Base-by-base conservation (phyloP, 2,329 filamentous ascomycete genomes). In the Thyridium curvatum region DNA sequence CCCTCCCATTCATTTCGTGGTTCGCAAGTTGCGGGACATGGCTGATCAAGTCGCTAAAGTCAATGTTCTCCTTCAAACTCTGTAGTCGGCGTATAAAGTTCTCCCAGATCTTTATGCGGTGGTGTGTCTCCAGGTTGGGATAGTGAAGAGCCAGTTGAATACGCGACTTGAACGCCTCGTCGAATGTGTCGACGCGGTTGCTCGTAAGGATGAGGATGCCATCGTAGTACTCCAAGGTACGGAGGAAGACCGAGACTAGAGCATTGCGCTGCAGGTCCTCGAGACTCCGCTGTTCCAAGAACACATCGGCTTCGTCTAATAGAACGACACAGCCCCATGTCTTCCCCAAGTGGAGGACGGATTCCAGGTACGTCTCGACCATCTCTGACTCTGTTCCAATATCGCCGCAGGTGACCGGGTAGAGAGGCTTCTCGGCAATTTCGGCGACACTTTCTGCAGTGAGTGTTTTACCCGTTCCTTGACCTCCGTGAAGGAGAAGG, bases 251-350 rank as follows among this genome's bases (percentile, higher is more conserved):
- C 6, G 59, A 61, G 1, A 65, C 61, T 9, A 65, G 48, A 13
- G 47, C 52, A 38, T 65, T 66, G 4, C 61, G 48, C 39, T 52
- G 48, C 13, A 64, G 47, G 30, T 64, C 55, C 4, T 49, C 44
- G 12, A 53, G 43, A 2, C 52, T 52, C 18, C 63, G 44, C 28
- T 55, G 46, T 37, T 59, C 52, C 13, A 65, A 49, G 42, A 64
- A 65, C 1, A 65, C 55, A 39, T 65, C 62, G 3, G 60, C 60
- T 41, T 65, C 62, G 40, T 66, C 62, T 8, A 65, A 50, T 1
- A 65, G 48, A 6, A 65, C 41, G 2, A 64, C 54, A 16, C 55
- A 58, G 29, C 52, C 52, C 49, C 49, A 52, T 1, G 41, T 50
- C 13, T 45, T 39, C 2, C 45, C 54, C 15, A 54, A 58, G 29